Evolutionary conservation across 75 land plant genomes (phyloP).

Genomic region (Larix kaempferi): DNA sequence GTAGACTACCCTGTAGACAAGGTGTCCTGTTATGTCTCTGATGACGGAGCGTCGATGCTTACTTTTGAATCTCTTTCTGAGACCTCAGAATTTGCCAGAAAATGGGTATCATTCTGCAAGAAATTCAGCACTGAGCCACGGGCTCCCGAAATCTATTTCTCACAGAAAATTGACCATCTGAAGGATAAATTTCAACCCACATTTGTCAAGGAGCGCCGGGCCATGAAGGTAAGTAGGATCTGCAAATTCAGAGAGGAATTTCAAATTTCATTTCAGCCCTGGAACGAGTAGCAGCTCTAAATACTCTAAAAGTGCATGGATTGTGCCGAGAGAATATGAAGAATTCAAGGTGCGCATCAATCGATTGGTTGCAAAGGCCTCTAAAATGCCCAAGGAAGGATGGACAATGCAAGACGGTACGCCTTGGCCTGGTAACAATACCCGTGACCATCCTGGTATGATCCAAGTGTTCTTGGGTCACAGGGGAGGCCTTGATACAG

Average conservation of each 20-base stretch:
- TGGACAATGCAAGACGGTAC: conserved; percentile 99
- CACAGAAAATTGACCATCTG: conserved; percentile 92
- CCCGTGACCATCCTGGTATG: conserved; percentile 88
- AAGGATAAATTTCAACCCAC: conserved; percentile 93
- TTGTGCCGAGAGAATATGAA: conserved; percentile 79
- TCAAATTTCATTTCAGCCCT: background rate
- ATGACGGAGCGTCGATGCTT: conserved; percentile 89
- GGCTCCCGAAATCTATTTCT: conserved; percentile 91
- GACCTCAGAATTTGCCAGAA: conserved; percentile 88
- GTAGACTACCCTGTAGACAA: conserved; percentile 86
- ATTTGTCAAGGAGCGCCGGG: conserved; percentile 92
- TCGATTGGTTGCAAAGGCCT: conserved; percentile 74
- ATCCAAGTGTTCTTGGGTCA: conserved; percentile 92
- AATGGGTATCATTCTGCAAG: conserved; percentile 94
- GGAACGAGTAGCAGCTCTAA: background rate
- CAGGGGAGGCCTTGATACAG: conserved; percentile 77
- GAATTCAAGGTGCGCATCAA: conserved; percentile 84
- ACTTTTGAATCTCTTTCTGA: conserved; percentile 85
- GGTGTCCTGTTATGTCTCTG: conserved; percentile 87
- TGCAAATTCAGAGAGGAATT: background rate
- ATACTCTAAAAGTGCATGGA: background rate
- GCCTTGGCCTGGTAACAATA: conserved; percentile 93
- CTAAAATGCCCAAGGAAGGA: conserved; percentile 84
- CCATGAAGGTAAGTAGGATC: conserved; percentile 76
- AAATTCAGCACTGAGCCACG: conserved; percentile 88